Evolutionary conservation across 2,329 filamentous ascomycete genomes (phyloP), one percentile per base, ranked within the genome.

Genomic region (Lachnellula subtilissima): DNA sequence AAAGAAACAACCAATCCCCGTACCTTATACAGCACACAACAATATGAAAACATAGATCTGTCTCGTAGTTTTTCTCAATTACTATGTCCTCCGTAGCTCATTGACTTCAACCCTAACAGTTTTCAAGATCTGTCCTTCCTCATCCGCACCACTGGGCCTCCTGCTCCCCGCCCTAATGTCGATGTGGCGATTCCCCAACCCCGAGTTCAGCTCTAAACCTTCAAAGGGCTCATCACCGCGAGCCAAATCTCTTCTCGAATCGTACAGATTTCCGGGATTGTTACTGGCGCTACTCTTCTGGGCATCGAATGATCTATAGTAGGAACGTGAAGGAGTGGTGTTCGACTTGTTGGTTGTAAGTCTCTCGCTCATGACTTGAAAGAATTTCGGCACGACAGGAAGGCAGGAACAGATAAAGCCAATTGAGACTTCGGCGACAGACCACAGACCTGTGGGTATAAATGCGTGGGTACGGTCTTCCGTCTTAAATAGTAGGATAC

Each of bases 401-500:
- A 54, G 52, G 15, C 52, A 54, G 11, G 45, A 42, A 35, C 52
- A 54, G 5, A 54, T 54, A 12, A 54, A 28, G 15, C 46, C 52
- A 4, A 54, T 35, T 4, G 52, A 54, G 35, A 54, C 43, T 36
- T 54, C 52, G 39, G 46, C 46, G 25, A 50, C 23, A 4, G 45
- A 45, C n/a, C 52, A 54, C 8, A 54, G 37, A 12, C 52, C 52
- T 4, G 46, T 37, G 7, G 52, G 23, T 4, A 54, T 45, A 8
- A 54, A 42, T 2, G 52, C 52, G 14, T 37, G 23, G 23, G 52
- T 54, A 11, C 49, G 52, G 46, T 54, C 47, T 35, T 54, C 14
- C 9, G 52, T 54, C 19, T 35, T n/a, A 39, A 54, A 54, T n/a
- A 54, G 37, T 14, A 49, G 37, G 47, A 54, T 37, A 9, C 48